phyloP scores from a whole-genome alignment of 345 rosid species.

The Euphorbia lathyris region DNA sequence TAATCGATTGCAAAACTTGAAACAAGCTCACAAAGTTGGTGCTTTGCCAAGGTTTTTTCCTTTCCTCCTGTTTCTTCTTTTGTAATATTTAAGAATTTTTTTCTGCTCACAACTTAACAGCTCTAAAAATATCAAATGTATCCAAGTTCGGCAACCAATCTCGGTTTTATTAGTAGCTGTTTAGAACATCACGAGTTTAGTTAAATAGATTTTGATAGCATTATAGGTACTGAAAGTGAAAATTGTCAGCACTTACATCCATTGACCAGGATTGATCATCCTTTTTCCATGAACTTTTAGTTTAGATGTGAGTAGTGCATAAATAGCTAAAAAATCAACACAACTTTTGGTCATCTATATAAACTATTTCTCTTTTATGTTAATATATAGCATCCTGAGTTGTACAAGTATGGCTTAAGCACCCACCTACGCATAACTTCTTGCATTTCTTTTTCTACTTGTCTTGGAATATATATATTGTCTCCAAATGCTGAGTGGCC shows the following conservation, averaged over 20 bases:
- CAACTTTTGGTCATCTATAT: background rate
- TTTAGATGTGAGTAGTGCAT: background rate
- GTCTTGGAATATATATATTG: background rate
- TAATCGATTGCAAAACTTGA: conserved; percentile 67
- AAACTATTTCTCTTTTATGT: background rate
- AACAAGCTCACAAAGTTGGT: conserved; percentile 69
- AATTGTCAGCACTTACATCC: background rate
- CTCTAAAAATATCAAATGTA: background rate
- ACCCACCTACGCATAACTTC: too few relatives aligned
- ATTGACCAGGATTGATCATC: background rate
- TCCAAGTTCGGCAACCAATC: background rate
- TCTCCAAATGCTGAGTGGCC: background rate
- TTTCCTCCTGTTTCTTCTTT: background rate
- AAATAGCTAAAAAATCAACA: background rate
- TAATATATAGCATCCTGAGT: background rate
- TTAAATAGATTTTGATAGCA: background rate
- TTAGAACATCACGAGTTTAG: background rate
- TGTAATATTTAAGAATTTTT: background rate
- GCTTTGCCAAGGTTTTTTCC: conserved; percentile 75
- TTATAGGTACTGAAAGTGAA: background rate
- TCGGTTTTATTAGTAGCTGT: background rate
- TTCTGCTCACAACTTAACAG: background rate
- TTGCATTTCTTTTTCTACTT: background rate
- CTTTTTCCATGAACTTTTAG: background rate
- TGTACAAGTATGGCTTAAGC: too few relatives aligned